Evolutionary conservation across 1,284 basidiomycete genomes (phyloP).

Genomic region (Cryptococcus hybrid): DNA sequence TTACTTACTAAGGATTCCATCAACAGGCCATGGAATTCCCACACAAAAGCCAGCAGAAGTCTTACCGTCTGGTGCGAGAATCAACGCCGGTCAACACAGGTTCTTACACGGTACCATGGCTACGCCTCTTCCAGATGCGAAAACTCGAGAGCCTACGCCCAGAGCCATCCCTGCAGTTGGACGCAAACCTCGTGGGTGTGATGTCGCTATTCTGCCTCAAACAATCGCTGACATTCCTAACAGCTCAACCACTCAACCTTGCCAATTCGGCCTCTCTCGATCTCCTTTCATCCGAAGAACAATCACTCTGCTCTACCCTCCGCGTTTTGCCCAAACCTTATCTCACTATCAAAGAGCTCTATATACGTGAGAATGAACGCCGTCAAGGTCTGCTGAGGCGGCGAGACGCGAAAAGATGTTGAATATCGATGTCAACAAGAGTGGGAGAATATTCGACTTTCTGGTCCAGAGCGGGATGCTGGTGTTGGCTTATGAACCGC

Average conservation of each 20-base stretch:
- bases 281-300: constrained; percentile 79
- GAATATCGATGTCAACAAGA: constrained; percentile 90
- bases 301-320: constrained; percentile 79
- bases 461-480: constrained; percentile 53
- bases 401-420: constrained; percentile 77
- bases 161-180: constrained; percentile 20
- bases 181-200: constrained; percentile 32
- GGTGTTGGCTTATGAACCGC: constrained; percentile 40
- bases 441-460: constrained; percentile 84
- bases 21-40: background rate
- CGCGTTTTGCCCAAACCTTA: constrained; percentile 90
- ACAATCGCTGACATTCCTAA: background rate
- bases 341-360: constrained; percentile 85
- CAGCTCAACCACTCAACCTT: constrained; percentile 67
- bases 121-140: constrained; percentile 25
- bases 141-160: constrained; percentile 34
- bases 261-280: constrained; percentile 82
- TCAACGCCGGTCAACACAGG: constrained; percentile 45
- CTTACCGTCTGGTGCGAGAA: constrained; percentile 36
- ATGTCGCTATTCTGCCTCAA: background rate
- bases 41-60: constrained; percentile 16
- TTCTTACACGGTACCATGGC: constrained; percentile 33
- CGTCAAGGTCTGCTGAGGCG: constrained; percentile 78
- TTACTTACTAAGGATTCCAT: no score
- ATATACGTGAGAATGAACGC: constrained; percentile 87